Base-by-base conservation (phyloP, 768 basidiomycete species). In the Termitomyces sp. region DNA sequence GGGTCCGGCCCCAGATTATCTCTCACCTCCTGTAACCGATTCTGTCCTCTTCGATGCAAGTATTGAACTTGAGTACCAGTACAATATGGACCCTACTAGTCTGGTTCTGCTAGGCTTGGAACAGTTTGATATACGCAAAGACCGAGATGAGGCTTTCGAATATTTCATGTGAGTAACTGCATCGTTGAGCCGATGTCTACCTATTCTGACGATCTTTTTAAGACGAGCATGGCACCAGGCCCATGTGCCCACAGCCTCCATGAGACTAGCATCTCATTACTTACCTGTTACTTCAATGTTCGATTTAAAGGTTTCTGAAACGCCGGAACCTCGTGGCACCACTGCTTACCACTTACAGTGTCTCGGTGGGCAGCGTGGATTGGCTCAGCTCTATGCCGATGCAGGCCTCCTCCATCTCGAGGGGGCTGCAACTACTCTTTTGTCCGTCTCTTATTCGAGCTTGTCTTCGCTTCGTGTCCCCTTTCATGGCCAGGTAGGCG, bases 1-100 rank as follows among this genome's bases (percentile, higher is more conserved):
- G n/a, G 78, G 90, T 32, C 85, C 90, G 9, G 87, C 82, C 9
- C 85, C 87, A 1, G 80, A 81, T 46, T 70, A 78, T 11, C 65
- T 88, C 5, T 81, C 85, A 0, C 78, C 84, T 3, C 74, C 68
- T 50, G 67, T 78, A 19, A 70, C 77, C 4, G 76, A 78, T 52
- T 77, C 84, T 1, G 71, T 82, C 34, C 73, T 82, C 8, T 81
- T 83, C 65, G 74, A 81, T 51, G 68, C 76, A 28, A 77, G 66
- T 56, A 75, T 72, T 51, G 78, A 76, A 54, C 67, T 74, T 52
- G 88, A 90, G 55, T 76, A 80, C 45, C 77, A 80, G 62, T 92
- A 87, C 60, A 91, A 92, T 60, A 90, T 92, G 87, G 90, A 92
- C 66, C 84, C 90, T 1, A 92, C 90, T 14, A 91, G 89, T 68